phyloP scores from a whole-genome alignment of 2,329 filamentous ascomycete species.

The Akanthomyces lecanii region DNA sequence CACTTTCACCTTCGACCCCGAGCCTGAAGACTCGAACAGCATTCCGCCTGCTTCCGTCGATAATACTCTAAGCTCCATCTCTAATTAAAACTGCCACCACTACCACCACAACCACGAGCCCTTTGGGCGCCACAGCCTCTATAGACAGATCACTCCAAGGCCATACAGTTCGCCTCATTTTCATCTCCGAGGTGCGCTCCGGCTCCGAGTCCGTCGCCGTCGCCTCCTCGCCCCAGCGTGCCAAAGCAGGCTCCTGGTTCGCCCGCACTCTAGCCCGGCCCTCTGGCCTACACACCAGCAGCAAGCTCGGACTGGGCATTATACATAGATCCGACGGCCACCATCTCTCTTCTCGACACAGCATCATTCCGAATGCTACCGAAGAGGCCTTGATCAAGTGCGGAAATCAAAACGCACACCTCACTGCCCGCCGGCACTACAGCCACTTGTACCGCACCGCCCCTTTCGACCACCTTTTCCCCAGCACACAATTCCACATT shows the following conservation, averaged over 20 bases:
- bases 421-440: constrained; percentile 5
- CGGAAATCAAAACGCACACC: constrained; percentile 25
- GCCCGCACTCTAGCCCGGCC: constrained; percentile 6
- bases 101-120: constrained; percentile 10
- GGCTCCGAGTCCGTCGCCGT: constrained; percentile 7
- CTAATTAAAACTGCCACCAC: constrained; percentile 21
- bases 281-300: background rate
- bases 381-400: constrained; percentile 26
- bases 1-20: constrained; percentile 53
- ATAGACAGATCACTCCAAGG: constrained; percentile 7
- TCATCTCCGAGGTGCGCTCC: constrained; percentile 12
- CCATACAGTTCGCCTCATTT: constrained; percentile 11
- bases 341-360: constrained; percentile 22
- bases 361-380: constrained; percentile 34
- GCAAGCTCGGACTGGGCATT: background rate
- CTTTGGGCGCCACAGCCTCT: background rate
- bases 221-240: background rate
- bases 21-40: constrained; percentile 28
- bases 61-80: constrained; percentile 22
- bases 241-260: constrained; percentile 12
- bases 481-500: constrained; percentile 25
- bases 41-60: constrained; percentile 25
- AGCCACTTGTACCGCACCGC: constrained; percentile 9
- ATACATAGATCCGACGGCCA: constrained; percentile 3
- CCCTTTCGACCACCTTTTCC: constrained; percentile 15